Conservation (phyloP, 257 asterid species). For the Solanum dulcamara region DNA sequence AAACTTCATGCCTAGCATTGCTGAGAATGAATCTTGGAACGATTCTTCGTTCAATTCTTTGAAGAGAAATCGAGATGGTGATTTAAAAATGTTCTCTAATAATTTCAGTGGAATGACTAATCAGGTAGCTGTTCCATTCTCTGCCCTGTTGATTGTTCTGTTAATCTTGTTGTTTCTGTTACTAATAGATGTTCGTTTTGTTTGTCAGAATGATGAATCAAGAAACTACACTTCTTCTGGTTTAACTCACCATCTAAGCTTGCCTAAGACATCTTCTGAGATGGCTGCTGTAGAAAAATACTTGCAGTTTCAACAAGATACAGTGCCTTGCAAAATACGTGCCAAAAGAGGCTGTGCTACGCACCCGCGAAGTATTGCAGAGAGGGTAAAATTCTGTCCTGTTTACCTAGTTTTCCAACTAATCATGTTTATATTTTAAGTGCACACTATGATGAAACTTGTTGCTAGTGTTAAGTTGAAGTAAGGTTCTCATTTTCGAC, state of each 20-base stretch:
- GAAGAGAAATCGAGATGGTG: slow-evolving; percentile 61
- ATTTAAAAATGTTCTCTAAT: slow-evolving; percentile 37
- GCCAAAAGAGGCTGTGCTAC: slow-evolving; percentile 92
- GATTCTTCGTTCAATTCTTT: slow-evolving; percentile 35
- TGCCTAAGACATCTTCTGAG: slow-evolving; percentile 55
- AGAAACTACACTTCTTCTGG: slow-evolving; percentile 25
- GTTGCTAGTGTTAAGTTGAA: neutral
- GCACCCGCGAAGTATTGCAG: slow-evolving; percentile 92
- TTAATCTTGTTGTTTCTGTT: neutral
- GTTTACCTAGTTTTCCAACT: neutral
- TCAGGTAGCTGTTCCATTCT: slow-evolving; percentile 20
- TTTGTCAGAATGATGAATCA: slow-evolving; percentile 31
- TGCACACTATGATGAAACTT: neutral
- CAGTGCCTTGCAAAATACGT: slow-evolving; percentile 64
- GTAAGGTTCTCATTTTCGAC: neutral
- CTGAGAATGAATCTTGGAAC: slow-evolving; percentile 60
- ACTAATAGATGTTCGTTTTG: slow-evolving; percentile 2
- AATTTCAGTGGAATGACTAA: slow-evolving; percentile 30
- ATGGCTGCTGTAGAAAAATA: slow-evolving; percentile 45
- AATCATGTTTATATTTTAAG: neutral
- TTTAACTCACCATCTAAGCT: slow-evolving; percentile 71
- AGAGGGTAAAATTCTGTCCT: slow-evolving; percentile 45
- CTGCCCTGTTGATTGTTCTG: neutral
- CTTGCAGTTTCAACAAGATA: slow-evolving; percentile 54
- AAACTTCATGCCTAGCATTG: slow-evolving; percentile 80